These are phyloP conservation scores for Aspergillus quadricinctus DNA, from an alignment of 2,329 filamentous ascomycete genomes.

Conservation along the genomic window DNA sequence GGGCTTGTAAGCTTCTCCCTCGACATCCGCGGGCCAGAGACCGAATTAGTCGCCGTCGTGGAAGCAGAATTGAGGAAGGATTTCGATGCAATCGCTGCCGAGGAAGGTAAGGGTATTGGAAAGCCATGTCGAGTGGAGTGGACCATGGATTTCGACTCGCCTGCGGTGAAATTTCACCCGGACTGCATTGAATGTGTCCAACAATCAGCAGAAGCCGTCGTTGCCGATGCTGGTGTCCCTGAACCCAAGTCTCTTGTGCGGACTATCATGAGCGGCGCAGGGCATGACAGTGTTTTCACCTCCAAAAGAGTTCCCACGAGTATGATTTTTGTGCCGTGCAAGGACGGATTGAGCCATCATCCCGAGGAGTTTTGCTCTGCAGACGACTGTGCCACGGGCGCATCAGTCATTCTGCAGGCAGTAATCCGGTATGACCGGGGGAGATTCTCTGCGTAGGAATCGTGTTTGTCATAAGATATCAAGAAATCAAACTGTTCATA, in stretches of 20 bases:
- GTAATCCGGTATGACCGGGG: conserved; percentile 33
- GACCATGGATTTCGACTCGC: conserved; percentile 56
- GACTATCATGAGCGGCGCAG: conserved; percentile 60
- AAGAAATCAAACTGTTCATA: neutral
- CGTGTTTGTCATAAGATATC: neutral
- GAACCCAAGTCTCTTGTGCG: conserved; percentile 42
- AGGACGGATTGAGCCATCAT: conserved; percentile 60
- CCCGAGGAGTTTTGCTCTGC: conserved; percentile 59
- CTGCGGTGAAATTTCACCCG: conserved; percentile 61
- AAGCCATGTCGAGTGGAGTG: conserved; percentile 55
- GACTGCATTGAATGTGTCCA: conserved; percentile 65
- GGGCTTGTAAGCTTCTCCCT: conserved; percentile 63
- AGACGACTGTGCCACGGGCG: conserved; percentile 56
- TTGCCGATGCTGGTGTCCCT: conserved; percentile 45
- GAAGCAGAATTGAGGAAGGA: conserved; percentile 54
- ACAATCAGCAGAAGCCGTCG: conserved; percentile 54
- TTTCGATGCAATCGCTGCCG: conserved; percentile 57
- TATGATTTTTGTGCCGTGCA: conserved; percentile 65
- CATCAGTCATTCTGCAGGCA: conserved; percentile 38
- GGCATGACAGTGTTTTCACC: conserved; percentile 62
- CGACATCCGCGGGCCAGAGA: conserved; percentile 60
- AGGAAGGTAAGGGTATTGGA: conserved; percentile 50
- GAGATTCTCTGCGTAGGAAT: conserved; percentile 34
- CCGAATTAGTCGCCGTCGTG: conserved; percentile 54
- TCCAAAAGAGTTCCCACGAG: conserved; percentile 57